Evolutionary conservation across 73 alveolate genomes (phyloP), one percentile per base, ranked within the genome.

Genomic region (Paramecium caudatum): DNA sequence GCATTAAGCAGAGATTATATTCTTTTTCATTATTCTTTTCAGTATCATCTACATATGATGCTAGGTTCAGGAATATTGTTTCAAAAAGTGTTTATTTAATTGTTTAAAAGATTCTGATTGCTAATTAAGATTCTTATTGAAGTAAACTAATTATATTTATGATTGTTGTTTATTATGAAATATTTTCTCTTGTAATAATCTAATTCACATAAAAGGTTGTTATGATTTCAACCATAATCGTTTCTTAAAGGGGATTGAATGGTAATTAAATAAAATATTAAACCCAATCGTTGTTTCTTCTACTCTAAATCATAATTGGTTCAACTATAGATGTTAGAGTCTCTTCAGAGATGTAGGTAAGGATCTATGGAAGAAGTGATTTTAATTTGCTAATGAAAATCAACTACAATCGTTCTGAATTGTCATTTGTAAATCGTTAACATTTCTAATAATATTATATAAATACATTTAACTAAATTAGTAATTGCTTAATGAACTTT

Each of bases 161-260:
- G 23, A 55, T 55, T 55, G 80, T 55, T 3, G 80, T 55, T 21
- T 55, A 55, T 55, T 55, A 55, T 19, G 80, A 55, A 12, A 55
- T 55, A 23, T 55, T 55, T 55, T 55, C 80, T 43, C 30, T 55
- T 55, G 80, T 55, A 23, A 55, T 10, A 10, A 55, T 55, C n/a
- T 55, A 55, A 23, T 55, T 55, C 0, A 55, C 30, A 9, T 55
- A 55, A 55, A 55, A 55, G 23, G 7, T 55, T 7, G 80, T 55
- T 19, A 55, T 55, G 23, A 55, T 27, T 55, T 55, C 80, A 7
- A 55, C n/a, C 0, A 55, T 55, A 6, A 55, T 27, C 0, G 30
- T 2, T 25, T 55, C 80, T 21, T 55, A 55, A 27, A 27, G 46
- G 9, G 23, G 2, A 55, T 55, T 55, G n/a, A 27, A 55, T 5